Evolutionary conservation across 2,329 filamentous ascomycete genomes (phyloP), one percentile per base, ranked within the genome.

Genomic region (Claviceps sorghi): DNA sequence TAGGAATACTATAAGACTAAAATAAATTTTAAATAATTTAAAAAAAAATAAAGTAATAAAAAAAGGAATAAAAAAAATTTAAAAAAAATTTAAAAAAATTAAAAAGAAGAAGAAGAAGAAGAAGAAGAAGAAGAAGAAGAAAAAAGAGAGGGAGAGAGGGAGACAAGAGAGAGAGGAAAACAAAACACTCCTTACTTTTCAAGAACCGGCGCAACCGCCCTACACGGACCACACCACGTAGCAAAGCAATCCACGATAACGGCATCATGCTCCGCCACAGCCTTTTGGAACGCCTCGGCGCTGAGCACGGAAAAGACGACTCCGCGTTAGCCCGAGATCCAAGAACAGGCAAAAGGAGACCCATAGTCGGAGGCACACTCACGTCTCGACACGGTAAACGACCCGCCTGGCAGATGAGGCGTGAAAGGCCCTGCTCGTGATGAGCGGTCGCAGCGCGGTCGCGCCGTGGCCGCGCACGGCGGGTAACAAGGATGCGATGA

Each of bases 211-310:
- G 88, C 80, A 62, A 95, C 91, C 60, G 82, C 77, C 75, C 90
- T 95, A 84, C 90, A 96, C 54, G 90, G 90, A 56, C 88, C 88
- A 75, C 90, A 96, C 90, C 90, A 96, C 57, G 75, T 81, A 53
- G 90, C 90, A 69, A 85, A 89, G 73, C 82, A 89, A 74, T 97
- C 91, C 63, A 97, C 73, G 55, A 96, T 72, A 60, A 95, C 78
- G 51, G 75, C 75, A 63, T 80, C 69, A 52, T 65, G 59, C 60
- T 72, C 62, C 52, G 72, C 65, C 54, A 84, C 60, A 53, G 77
- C 76, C 34, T 67, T 62, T 52, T 78, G 66, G 67, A 80, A 89
- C 32, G 82, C 78, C 26, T 70, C 63, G 64, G 75, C 78, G 58
- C 82, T 86, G 36, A 13, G 6, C n/a, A n/a, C n/a, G 32, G 32